Base-by-base conservation (phyloP, 768 basidiomycete species). In the Hericium coralloides region DNA sequence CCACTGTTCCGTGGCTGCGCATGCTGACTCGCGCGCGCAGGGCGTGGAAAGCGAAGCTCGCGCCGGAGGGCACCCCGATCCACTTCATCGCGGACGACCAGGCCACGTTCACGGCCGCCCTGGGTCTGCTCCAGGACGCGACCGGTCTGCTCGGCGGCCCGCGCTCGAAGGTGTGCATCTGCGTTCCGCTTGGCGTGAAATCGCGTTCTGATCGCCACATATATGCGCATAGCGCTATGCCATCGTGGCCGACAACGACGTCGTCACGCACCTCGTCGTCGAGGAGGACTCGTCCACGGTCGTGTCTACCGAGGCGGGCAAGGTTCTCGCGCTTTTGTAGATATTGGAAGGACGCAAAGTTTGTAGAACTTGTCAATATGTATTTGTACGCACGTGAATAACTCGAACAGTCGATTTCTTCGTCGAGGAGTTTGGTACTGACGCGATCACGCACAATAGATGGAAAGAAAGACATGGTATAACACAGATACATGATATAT, bases 31-130 rank as follows among this genome's bases (percentile, higher is more conserved):
- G 5, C 53, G 36, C 56, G 36, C 25, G 8, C 14, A 59, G 83
- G 59, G 84, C 82, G 25, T 85, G 83, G 84, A 85, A 83, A 64
- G 76, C 79, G n/a, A 73, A 77, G 38, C 71, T 87, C 52, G 80
- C 80, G 1, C 77, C 79, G 2, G 64, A 72, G 4, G 81, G 80
- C 53, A 80, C 81, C n/a, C 71, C 66, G 12, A 64, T 74, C 20
- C 69, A 69, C 20, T 76, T 77, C 65, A 70, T 76, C 55, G 74
- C 76, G 18, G 79, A 80, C 59, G 89, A 92, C 68, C 76, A 77
- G 55, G 88, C 78, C 25, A 63, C 69, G 1, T 73, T 78, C 60
- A 66, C 69, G 25, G 67, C 71, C 15, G 62, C 65, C 2, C 66
- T 76, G 37, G 78, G 78, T 9, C 67, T 79, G 58, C 64, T 78